Evolutionary conservation across 1,284 basidiomycete species (phyloP).

Genomic region (Ceratobasidium sp.): DNA sequence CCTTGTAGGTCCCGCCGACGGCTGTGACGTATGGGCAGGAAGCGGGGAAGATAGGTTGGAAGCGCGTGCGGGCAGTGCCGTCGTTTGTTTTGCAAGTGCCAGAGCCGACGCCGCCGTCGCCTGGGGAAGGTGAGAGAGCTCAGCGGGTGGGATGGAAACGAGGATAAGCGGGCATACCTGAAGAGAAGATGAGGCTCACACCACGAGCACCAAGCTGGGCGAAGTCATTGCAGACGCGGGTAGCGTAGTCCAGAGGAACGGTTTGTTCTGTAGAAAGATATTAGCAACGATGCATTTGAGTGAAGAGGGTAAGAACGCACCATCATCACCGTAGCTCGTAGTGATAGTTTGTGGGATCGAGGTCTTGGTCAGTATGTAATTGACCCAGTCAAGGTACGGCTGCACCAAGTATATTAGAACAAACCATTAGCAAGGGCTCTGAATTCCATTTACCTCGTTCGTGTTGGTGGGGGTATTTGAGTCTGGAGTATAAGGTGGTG

Average conservation of each 20-base stretch:
- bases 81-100: slow-evolving; percentile 69
- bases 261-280: slow-evolving; percentile 24
- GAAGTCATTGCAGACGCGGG: slow-evolving; percentile 48
- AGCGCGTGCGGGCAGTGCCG: neutral
- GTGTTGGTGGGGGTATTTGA: slow-evolving; percentile 52
- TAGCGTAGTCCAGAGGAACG: slow-evolving; percentile 48
- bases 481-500: slow-evolving; percentile 53
- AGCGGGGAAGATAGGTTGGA: slow-evolving; percentile 17
- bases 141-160: neutral
- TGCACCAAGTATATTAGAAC: slow-evolving; percentile 71
- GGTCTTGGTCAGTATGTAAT: slow-evolving; percentile 24
- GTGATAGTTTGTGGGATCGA: slow-evolving; percentile 24
- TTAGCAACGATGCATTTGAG: too few species aligned
- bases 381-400: slow-evolving; percentile 53
- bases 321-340: slow-evolving; percentile 46
- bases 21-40: slow-evolving; percentile 72
- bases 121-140: neutral
- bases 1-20: slow-evolving; percentile 55
- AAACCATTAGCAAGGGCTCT: slow-evolving; percentile 61
- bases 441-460: slow-evolving; percentile 52
- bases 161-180: slow-evolving; percentile 19
- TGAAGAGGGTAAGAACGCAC: too few species aligned
- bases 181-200: slow-evolving; percentile 48
- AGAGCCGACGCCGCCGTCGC: slow-evolving; percentile 68
- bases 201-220: slow-evolving; percentile 49